Evolutionary conservation across 2,329 filamentous ascomycete genomes (phyloP).

Genomic region (Neonectria magnoliae): DNA sequence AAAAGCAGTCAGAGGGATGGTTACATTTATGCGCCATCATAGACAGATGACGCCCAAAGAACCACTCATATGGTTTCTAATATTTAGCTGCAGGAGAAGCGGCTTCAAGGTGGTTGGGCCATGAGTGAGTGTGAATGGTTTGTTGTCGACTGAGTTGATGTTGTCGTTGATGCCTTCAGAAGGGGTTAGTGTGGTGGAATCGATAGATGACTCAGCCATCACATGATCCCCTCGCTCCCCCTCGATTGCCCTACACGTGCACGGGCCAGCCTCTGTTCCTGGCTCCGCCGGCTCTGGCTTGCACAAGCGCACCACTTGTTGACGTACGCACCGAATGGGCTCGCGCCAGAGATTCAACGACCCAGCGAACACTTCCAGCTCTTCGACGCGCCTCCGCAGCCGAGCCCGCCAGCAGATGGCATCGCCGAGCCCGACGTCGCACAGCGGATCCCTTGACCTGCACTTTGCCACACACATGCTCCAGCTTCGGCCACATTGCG

Average conservation of each 20-base stretch:
- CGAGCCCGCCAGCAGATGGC: constrained; percentile 30
- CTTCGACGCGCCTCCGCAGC: constrained; percentile 16
- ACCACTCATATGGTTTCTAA: not conserved
- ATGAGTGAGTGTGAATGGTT: not conserved
- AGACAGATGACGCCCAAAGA: not conserved
- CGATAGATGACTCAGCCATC: constrained; percentile 25
- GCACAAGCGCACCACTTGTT: constrained; percentile 29
- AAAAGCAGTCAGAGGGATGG: not conserved
- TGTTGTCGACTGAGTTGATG: not conserved
- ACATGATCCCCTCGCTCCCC: constrained; percentile 26
- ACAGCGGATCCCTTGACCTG: constrained; percentile 5
- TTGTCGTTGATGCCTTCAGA: not conserved
- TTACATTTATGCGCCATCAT: not conserved
- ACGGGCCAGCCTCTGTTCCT: constrained; percentile 32
- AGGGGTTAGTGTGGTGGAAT: not conserved
- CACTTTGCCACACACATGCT: constrained; percentile 15
- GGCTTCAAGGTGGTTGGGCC: not conserved
- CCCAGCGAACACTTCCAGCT: constrained; percentile 5
- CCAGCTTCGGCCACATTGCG: constrained; percentile 10
- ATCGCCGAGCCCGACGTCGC: constrained; percentile 22
- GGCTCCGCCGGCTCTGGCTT: constrained; percentile 17
- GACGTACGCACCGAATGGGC: constrained; percentile 29
- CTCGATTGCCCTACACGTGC: constrained; percentile 18
- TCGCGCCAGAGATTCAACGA: constrained; percentile 28
- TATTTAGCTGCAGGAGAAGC: constrained; percentile 7